Conservation (phyloP, 1,284 basidiomycete genomes). For the Leccinum angustisporum region DNA sequence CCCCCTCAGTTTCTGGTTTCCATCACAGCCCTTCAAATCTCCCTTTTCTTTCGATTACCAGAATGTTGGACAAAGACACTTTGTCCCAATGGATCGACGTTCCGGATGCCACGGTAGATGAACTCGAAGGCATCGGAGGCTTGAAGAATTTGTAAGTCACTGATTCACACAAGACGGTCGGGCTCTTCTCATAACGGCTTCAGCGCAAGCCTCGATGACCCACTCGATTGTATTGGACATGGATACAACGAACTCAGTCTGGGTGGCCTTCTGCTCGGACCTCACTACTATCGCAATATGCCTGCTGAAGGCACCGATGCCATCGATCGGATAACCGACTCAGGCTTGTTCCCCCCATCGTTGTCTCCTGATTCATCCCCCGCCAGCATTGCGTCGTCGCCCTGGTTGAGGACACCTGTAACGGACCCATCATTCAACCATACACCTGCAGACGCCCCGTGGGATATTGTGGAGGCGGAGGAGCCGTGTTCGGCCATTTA, state of each 20-base stretch:
- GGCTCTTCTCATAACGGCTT: slow-evolving; percentile 20
- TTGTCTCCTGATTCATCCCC: slow-evolving; percentile 33
- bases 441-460: not conserved
- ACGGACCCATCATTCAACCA: slow-evolving; percentile 1
- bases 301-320: not conserved
- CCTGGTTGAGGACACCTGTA: slow-evolving; percentile 24
- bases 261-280: slow-evolving; percentile 17
- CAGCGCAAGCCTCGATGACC: slow-evolving; percentile 11
- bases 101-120: slow-evolving; percentile 14
- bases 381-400: slow-evolving; percentile 24
- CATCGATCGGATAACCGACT: not conserved
- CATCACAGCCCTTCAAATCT: not conserved
- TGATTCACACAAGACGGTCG: not conserved
- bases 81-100: slow-evolving; percentile 24
- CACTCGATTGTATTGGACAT: not conserved
- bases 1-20: slow-evolving; percentile 2
- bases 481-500: not conserved
- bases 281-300: not conserved
- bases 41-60: slow-evolving; percentile 9
- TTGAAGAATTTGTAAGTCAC: slow-evolving; percentile 26
- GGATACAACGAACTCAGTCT: not conserved
- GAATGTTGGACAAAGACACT: slow-evolving; percentile 9
- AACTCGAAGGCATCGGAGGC: slow-evolving; percentile 23
- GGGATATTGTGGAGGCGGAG: not conserved
- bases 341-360: slow-evolving; percentile 12